Evolutionary conservation across 176 grass and related monocot species (phyloP).

Genomic region (Guadua angustifolia): DNA sequence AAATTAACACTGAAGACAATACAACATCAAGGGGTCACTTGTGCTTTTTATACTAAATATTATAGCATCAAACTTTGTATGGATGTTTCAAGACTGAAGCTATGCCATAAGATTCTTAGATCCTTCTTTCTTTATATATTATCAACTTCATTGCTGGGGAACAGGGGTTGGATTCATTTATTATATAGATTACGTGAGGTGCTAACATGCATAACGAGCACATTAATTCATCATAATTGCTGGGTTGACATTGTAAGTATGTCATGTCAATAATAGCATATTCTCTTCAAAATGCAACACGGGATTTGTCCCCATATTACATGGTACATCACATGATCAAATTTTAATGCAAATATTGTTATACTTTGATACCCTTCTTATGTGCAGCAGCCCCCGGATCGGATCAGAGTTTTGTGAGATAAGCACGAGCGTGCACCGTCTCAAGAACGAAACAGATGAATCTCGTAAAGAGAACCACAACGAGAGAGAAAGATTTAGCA

Average conservation of each 20-base stretch:
- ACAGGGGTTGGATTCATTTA: neutral
- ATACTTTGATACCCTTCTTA: too few species aligned
- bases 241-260: neutral
- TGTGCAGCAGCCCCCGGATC: too few species aligned
- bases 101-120: neutral
- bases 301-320: neutral
- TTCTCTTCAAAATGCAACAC: neutral
- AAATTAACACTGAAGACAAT: conserved; percentile 7
- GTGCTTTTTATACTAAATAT: neutral
- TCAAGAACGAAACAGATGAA: too few species aligned
- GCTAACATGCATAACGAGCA: conserved; percentile 2
- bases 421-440: too few species aligned
- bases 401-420: too few species aligned
- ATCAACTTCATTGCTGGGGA: conserved; percentile 1
- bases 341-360: neutral
- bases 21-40: neutral
- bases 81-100: conserved; percentile 6
- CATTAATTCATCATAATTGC: neutral
- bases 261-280: neutral
- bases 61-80: neutral
- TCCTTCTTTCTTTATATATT: neutral
- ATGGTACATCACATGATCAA: neutral
- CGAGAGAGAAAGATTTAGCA: too few species aligned
- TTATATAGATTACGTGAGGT: neutral
- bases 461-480: too few species aligned